Base-by-base conservation (phyloP, 192 early-diverging fungal species). In the Gryganskiella cystojenkinii region DNA sequence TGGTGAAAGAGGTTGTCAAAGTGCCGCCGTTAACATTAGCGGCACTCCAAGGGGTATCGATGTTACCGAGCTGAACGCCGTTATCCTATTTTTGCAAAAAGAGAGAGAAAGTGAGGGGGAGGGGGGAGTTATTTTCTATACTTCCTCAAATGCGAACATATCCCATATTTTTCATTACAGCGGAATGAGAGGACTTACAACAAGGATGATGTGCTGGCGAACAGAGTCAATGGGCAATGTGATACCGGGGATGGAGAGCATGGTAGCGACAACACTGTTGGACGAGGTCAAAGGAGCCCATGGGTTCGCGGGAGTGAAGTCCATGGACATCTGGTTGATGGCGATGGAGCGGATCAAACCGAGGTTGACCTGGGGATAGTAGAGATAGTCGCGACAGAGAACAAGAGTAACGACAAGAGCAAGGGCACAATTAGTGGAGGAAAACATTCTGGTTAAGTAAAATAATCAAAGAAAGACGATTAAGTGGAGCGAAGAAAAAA, bases 211-310 rank as follows among this genome's bases (percentile, higher is more conserved):
- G 46, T 62, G 60, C 60, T 62, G 60, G 10, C 33, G 44, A 45
- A 62, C 46, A 24, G 27, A 31, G 19, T 62, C 20, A 33, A 62
- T 54, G 40, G 64, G 69, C 3, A 51, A 28, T 33, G 51, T 64
- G 31, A 71, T 62, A 35, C 54, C 69, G 17, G 69, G 60, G 37
- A 58, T 62, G 33, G 69, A 47, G 45, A 62, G 46, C 60, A 62
- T 62, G 45, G 60, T 62, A 52, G 82, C 82, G 14, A 78, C 50
- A 55, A 81, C 57, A 20, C 34, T 44, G 54, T 55, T 83, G 30
- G 84, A 83, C 30, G 70, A 67, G 5, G 80, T 63, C 53, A 43
- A 27, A 28, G 84, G 84, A 24, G 68, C 50, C 55, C 78, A 85
- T 20, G 74, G 58, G 30, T 69, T 64, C 31, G 49, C 42, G 4